Evolutionary conservation across 306 rosid species (phyloP).

Genomic region (Trifolium repens): DNA sequence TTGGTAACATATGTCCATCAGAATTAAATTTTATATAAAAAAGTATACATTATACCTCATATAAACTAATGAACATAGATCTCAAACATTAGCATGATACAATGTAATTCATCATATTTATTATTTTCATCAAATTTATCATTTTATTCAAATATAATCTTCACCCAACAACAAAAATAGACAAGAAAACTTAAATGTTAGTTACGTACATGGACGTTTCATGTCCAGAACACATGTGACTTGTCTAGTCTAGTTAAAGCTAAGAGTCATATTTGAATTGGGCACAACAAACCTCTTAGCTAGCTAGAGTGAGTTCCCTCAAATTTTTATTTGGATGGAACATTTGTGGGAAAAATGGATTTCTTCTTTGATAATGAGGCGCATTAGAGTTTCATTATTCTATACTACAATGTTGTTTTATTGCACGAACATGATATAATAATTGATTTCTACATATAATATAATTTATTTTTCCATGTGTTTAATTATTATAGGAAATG

Average conservation of each 20-base stretch:
- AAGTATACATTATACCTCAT: no score
- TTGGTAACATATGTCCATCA: no score
- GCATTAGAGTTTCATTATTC: background rate
- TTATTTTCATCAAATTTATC: no score
- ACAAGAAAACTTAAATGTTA: no score
- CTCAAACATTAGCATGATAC: no score
- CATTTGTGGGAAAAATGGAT: constrained; percentile 26
- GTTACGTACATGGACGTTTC: background rate
- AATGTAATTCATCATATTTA: no score
- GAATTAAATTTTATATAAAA: no score
- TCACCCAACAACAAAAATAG: no score
- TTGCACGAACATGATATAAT: background rate
- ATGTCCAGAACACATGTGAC: constrained; percentile 11
- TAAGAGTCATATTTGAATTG: no score
- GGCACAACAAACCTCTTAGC: background rate
- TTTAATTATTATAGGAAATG: constrained; percentile 36
- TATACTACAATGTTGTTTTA: background rate
- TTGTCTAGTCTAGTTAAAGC: no score
- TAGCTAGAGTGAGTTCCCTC: background rate
- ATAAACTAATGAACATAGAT: no score
- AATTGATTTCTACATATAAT: background rate
- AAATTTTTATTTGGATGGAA: constrained; percentile 24
- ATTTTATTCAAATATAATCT: no score
- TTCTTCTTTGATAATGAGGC: constrained; percentile 41
- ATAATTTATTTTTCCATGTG: background rate